These are phyloP conservation scores for Sinapis alba DNA, from an alignment of 441 rosid genomes.

Conservation along the genomic window DNA sequence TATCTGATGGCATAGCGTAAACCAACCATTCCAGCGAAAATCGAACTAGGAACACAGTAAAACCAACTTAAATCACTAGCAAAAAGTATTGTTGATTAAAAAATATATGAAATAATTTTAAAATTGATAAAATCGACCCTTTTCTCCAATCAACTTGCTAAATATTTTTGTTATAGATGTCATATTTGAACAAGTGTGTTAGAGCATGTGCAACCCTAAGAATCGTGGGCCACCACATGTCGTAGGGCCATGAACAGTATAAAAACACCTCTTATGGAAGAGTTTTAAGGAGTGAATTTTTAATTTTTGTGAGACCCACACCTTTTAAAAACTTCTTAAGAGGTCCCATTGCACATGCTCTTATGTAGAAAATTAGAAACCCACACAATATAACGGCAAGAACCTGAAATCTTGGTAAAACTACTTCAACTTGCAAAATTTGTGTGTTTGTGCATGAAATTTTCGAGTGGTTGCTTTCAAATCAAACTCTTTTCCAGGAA, in stretches of 20 bases:
- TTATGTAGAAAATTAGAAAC: neutral
- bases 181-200: neutral
- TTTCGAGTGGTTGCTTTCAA: neutral
- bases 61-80: neutral
- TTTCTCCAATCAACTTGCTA: constrained; percentile 4
- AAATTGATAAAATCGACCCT: neutral
- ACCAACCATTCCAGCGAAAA: neutral
- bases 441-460: constrained; percentile 9
- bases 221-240: too few relatives aligned
- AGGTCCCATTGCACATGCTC: too few relatives aligned
- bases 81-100: neutral
- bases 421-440: constrained; percentile 4
- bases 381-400: neutral
- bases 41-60: neutral
- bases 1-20: neutral
- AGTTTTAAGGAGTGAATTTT: too few relatives aligned
- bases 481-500: neutral
- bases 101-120: neutral
- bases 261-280: too few relatives aligned
- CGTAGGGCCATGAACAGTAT: too few relatives aligned
- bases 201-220: too few relatives aligned
- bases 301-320: too few relatives aligned
- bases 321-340: too few relatives aligned
- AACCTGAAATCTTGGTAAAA: neutral
- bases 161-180: neutral